These are phyloP conservation scores for Drechmeria coniospora DNA, from an alignment of 2,329 filamentous ascomycete genomes.

Conservation along the genomic window DNA sequence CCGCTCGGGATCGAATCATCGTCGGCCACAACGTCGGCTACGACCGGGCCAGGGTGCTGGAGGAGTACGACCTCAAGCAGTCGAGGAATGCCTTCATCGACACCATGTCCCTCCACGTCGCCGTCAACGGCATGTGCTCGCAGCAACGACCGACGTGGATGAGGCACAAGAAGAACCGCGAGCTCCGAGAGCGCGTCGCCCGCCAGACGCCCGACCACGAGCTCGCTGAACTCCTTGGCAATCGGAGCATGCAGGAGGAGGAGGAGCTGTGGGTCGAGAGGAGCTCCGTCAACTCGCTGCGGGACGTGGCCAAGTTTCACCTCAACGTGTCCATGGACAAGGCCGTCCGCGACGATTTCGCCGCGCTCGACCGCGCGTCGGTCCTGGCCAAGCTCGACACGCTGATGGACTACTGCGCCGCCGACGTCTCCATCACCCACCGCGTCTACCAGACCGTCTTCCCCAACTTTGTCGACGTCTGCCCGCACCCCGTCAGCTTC, in stretches of 20 bases:
- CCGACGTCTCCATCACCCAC: slow-evolving; percentile 86
- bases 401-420: slow-evolving; percentile 84
- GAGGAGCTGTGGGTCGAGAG: slow-evolving; percentile 91
- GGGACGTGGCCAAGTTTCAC: slow-evolving; percentile 94
- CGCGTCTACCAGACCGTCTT: slow-evolving; percentile 90
- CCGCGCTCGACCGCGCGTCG: slow-evolving; percentile 58
- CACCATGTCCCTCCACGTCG: slow-evolving; percentile 96
- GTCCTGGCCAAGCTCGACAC: slow-evolving; percentile 61
- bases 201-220: slow-evolving; percentile 56
- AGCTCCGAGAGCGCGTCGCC: slow-evolving; percentile 65
- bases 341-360: slow-evolving; percentile 70
- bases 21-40: slow-evolving; percentile 95
- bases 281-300: slow-evolving; percentile 86
- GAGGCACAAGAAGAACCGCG: slow-evolving; percentile 83
- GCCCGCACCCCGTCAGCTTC: slow-evolving; percentile 94
- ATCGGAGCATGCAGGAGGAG: slow-evolving; percentile 61
- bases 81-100: slow-evolving; percentile 79
- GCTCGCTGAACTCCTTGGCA: slow-evolving; percentile 54
- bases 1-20: slow-evolving; percentile 55
- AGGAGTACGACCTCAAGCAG: slow-evolving; percentile 79
- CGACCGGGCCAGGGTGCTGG: slow-evolving; percentile 71
- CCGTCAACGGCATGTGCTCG: slow-evolving; percentile 98
- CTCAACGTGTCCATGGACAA: slow-evolving; percentile 88
- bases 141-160: slow-evolving; percentile 93
- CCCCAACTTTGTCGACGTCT: slow-evolving; percentile 73